Conservation (phyloP, 1,139 yeast genomes). For the Geotrichum phurueaensis region DNA sequence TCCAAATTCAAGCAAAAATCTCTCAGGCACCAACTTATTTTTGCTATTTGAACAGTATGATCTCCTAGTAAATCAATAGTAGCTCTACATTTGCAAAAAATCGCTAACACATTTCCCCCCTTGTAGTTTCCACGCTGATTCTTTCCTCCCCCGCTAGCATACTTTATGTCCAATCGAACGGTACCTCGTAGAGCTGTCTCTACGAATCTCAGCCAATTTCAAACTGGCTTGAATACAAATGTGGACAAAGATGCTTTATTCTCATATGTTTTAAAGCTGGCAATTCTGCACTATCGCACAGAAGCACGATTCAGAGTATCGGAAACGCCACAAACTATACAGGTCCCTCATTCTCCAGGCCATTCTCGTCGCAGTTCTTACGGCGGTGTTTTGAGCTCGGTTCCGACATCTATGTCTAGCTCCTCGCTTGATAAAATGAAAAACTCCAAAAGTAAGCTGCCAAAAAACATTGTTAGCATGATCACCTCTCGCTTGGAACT, state of each 20-base stretch:
- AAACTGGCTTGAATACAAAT: constrained; percentile 9
- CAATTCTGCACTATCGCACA: constrained; percentile 32
- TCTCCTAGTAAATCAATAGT: too few species aligned
- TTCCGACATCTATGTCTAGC: neutral
- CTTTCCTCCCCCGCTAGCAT: too few species aligned
- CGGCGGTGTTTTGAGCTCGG: constrained; percentile 1
- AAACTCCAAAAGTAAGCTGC: constrained; percentile 9
- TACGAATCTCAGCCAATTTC: neutral
- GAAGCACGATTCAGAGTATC: constrained; percentile 29
- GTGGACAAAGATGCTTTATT: constrained; percentile 31
- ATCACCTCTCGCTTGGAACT: neutral
- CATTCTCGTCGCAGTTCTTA: constrained; percentile 14
- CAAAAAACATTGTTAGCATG: constrained; percentile 6
- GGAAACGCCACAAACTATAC: neutral
- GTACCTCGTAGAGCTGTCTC: too few species aligned
- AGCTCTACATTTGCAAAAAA: too few species aligned
- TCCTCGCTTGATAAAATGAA: constrained; percentile 9
- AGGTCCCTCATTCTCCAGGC: neutral
- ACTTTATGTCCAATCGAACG: too few species aligned
- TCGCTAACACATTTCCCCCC: too few species aligned
- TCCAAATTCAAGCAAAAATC: too few species aligned
- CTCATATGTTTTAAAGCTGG: constrained; percentile 32
- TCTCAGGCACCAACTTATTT: too few species aligned
- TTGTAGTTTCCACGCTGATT: too few species aligned
- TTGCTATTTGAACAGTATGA: too few species aligned